phyloP scores from a whole-genome alignment of 2,329 filamentous ascomycete genomes.

The Aciculosporium take region DNA sequence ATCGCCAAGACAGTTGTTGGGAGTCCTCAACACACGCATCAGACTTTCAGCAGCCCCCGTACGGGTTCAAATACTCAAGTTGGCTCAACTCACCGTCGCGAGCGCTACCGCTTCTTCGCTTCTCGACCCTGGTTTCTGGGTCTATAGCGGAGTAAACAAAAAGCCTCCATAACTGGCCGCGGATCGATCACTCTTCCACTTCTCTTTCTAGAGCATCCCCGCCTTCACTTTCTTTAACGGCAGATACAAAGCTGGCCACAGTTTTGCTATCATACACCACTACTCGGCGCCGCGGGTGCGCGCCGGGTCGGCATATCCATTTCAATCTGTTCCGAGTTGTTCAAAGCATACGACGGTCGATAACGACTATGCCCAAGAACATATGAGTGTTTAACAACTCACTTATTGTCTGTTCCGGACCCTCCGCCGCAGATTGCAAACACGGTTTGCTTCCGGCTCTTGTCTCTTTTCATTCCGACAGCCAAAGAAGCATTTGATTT shows the following conservation, averaged over 20 bases:
- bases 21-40: background rate
- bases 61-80: conserved; percentile 57
- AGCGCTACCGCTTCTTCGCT: conserved; percentile 69
- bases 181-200: background rate
- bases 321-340: background rate
- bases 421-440: background rate
- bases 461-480: background rate
- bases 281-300: conserved; percentile 23
- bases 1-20: background rate
- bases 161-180: conserved; percentile 78
- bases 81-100: conserved; percentile 69
- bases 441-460: background rate
- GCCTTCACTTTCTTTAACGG: background rate
- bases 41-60: background rate
- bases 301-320: conserved; percentile 16
- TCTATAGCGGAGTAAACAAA: conserved; percentile 92
- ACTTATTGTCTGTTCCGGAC: background rate
- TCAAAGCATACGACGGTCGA: background rate
- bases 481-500: background rate
- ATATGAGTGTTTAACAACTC: conserved; percentile 17
- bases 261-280: conserved; percentile 17
- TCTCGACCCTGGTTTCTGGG: conserved; percentile 82
- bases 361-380: conserved; percentile 1
- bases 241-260: conserved; percentile 6
- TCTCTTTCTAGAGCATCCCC: background rate